Evolutionary conservation across 2,329 filamentous ascomycete species (phyloP).

Genomic region (Aspergillus texensis): DNA sequence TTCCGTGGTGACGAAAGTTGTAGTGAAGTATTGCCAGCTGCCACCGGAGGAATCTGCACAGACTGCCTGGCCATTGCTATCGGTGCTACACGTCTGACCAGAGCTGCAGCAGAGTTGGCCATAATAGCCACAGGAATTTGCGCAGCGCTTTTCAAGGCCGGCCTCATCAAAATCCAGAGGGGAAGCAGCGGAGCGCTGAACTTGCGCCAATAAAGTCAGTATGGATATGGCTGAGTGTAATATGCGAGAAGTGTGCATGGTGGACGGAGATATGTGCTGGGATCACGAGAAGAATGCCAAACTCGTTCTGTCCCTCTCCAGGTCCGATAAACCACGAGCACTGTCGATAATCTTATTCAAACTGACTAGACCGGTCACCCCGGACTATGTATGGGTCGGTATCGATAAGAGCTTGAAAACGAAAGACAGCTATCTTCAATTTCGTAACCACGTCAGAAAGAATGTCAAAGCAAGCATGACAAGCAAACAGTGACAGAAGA

Average conservation of each 20-base stretch:
- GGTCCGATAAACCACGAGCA: not conserved
- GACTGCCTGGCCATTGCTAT: slow-evolving; percentile 51
- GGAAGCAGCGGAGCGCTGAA: slow-evolving; percentile 30
- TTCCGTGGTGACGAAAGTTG: slow-evolving; percentile 55
- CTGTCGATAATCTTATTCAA: not conserved
- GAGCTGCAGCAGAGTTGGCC: slow-evolving; percentile 54
- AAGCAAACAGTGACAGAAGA: slow-evolving; percentile 8
- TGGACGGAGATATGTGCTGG: slow-evolving; percentile 14
- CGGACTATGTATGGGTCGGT: not conserved
- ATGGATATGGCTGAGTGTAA: slow-evolving; percentile 30
- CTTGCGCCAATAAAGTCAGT: slow-evolving; percentile 30
- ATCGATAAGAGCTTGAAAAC: slow-evolving; percentile 2
- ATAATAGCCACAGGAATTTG: slow-evolving; percentile 56
- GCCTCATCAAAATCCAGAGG: slow-evolving; percentile 31
- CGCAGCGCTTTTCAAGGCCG: slow-evolving; percentile 42
- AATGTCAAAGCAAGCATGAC: slow-evolving; percentile 2
- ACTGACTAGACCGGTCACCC: not conserved
- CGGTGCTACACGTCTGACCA: slow-evolving; percentile 53
- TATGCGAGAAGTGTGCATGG: slow-evolving; percentile 34
- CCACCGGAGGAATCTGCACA: slow-evolving; percentile 40
- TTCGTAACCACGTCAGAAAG: slow-evolving; percentile 6
- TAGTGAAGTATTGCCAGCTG: slow-evolving; percentile 61
- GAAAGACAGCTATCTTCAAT: slow-evolving; percentile 1
- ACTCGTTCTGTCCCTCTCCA: not conserved
- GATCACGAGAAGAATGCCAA: slow-evolving; percentile 4